A percentile compares a stretch with the other conserved stretches of the same genome.
These are phyloP conservation scores for Phoma herbarum DNA, from an alignment of 2,329 filamentous ascomycete species.

Conservation along the genomic window DNA sequence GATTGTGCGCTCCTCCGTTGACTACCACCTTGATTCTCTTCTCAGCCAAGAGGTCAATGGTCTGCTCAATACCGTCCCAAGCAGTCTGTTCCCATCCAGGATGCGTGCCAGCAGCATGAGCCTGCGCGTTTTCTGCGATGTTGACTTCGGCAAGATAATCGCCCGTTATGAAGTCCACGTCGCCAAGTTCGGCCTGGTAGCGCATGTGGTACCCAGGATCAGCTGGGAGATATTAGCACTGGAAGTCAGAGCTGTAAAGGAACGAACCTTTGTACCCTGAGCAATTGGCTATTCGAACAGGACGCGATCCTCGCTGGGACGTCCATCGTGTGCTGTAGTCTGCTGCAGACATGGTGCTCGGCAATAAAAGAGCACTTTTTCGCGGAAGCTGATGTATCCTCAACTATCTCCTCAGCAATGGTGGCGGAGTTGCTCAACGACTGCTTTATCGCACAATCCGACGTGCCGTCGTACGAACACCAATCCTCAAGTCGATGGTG, in stretches of 20 bases:
- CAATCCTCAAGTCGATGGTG: not conserved
- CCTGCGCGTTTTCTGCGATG: conserved; percentile 57
- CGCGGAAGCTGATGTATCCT: not conserved
- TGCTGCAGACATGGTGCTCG: conserved; percentile 22
- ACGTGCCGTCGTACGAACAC: not conserved
- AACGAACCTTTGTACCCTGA: conserved; percentile 47
- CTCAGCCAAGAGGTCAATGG: conserved; percentile 57
- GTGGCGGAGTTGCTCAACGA: not conserved
- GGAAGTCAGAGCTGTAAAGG: too few species aligned
- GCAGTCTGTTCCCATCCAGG: conserved; percentile 58
- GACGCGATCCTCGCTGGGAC: conserved; percentile 37
- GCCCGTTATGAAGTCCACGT: conserved; percentile 54
- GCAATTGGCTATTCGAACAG: conserved; percentile 52
- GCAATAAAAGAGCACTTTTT: too few species aligned
- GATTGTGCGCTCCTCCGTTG: conserved; percentile 66
- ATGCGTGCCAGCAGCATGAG: conserved; percentile 53
- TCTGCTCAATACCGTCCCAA: conserved; percentile 59
- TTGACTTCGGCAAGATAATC: conserved; percentile 58
- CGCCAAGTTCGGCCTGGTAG: conserved; percentile 46
- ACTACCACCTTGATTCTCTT: conserved; percentile 64
- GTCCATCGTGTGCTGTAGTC: conserved; percentile 40
- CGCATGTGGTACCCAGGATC: conserved; percentile 52
- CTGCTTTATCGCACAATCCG: not conserved
- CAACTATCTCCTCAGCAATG: not conserved
- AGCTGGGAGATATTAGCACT: conserved; percentile 27